Evolutionary conservation across 1,284 basidiomycete genomes (phyloP).

Genomic region (Inonotus obliquus): DNA sequence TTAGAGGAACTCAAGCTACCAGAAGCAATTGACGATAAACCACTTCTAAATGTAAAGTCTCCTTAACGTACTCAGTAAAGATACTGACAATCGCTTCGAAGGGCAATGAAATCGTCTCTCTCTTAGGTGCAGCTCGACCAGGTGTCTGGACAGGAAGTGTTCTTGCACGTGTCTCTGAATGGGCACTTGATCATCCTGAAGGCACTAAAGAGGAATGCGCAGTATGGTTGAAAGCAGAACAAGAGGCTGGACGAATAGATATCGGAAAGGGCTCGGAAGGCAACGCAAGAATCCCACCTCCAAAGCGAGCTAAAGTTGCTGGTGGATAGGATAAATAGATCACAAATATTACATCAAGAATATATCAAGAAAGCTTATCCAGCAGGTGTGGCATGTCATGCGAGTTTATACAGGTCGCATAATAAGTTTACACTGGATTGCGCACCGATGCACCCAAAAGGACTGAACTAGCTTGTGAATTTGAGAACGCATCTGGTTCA

Average conservation of each 20-base stretch:
- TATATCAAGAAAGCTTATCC: background rate
- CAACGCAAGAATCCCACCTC: background rate
- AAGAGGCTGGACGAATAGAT: conserved; percentile 38
- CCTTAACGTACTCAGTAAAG: background rate
- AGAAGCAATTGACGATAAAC: conserved; percentile 58
- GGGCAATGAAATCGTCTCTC: conserved; percentile 65
- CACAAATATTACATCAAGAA: background rate
- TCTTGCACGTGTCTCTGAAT: conserved; percentile 64
- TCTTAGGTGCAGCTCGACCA: conserved; percentile 51
- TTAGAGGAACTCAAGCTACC: conserved; percentile 62
- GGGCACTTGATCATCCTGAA: conserved; percentile 77
- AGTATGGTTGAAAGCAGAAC: conserved; percentile 60
- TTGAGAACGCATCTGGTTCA: conserved; percentile 25
- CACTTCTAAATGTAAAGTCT: conserved; percentile 69
- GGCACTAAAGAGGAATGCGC: conserved; percentile 62
- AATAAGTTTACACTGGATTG: background rate
- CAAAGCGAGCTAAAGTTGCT: conserved; percentile 11
- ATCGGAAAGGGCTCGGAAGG: background rate
- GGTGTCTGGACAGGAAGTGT: conserved; percentile 69
- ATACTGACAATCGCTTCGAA: conserved; percentile 30
- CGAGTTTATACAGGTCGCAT: background rate
- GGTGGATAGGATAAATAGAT: background rate
- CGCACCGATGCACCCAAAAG: conserved; percentile 15
- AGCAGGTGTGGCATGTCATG: background rate
- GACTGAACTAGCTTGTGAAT: conserved; percentile 14